Conservation (phyloP, 2,329 filamentous ascomycete species). For the Trichothecium roseum region DNA sequence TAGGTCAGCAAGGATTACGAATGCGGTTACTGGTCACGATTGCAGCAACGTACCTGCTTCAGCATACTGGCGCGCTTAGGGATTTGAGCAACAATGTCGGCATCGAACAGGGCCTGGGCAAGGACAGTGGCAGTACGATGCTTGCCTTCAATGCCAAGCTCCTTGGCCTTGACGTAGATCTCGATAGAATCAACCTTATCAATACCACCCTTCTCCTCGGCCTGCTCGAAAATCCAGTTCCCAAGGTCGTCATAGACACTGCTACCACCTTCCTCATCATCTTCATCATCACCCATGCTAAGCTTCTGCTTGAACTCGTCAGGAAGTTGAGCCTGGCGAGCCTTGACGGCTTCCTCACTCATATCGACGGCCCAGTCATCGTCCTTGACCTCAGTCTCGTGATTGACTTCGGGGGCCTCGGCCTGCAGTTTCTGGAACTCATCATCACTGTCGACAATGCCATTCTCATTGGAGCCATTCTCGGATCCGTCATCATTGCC, state of each 20-base stretch:
- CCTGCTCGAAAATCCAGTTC: slow-evolving; percentile 77
- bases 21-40: not conserved
- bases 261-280: slow-evolving; percentile 63
- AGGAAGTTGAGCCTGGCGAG: slow-evolving; percentile 87
- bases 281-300: slow-evolving; percentile 70
- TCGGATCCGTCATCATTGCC: slow-evolving; percentile 44
- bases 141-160: slow-evolving; percentile 88
- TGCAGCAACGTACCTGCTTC: slow-evolving; percentile 56
- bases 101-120: slow-evolving; percentile 86
- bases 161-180: slow-evolving; percentile 94
- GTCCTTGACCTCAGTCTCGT: slow-evolving; percentile 59
- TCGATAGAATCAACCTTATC: slow-evolving; percentile 77
- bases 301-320: slow-evolving; percentile 89
- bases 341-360: slow-evolving; percentile 89
- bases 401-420: slow-evolving; percentile 34
- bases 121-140: slow-evolving; percentile 88
- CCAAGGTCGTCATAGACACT: slow-evolving; percentile 84
- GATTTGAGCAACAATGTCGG: slow-evolving; percentile 82
- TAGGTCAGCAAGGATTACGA: not conserved
- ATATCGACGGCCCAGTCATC: slow-evolving; percentile 95
- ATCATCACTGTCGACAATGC: slow-evolving; percentile 76
- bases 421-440: slow-evolving; percentile 79
- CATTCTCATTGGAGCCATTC: slow-evolving; percentile 39
- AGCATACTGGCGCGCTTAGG: slow-evolving; percentile 74
- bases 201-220: slow-evolving; percentile 61